A percentile compares a stretch with the other conserved stretches of the same genome.
These are phyloP conservation scores for Ceratocystiopsis minuta DNA, from an alignment of 2,329 filamentous ascomycete species.

Conservation along the genomic window DNA sequence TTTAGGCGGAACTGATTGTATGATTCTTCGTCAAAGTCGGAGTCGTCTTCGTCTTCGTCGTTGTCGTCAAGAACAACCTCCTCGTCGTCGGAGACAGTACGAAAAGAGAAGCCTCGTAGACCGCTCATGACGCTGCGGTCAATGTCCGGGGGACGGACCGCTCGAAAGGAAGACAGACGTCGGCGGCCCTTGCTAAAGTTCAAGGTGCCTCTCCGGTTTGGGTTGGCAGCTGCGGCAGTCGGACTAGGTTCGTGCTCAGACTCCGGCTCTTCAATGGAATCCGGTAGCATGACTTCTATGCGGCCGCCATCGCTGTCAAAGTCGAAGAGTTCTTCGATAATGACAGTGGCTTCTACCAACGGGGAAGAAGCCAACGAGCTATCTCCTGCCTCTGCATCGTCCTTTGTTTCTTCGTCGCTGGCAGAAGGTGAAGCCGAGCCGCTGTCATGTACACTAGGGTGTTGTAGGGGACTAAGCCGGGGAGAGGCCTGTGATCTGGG, in stretches of 20 bases:
- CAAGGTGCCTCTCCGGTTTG: conserved; percentile 17
- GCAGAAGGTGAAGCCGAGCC: too few species aligned
- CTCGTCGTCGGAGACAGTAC: conserved; percentile 20
- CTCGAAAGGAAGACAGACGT: not conserved
- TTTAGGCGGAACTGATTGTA: conserved; percentile 18
- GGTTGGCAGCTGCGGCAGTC: not conserved
- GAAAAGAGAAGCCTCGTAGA: conserved; percentile 25
- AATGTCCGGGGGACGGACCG: conserved; percentile 14
- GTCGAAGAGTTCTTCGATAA: conserved; percentile 23
- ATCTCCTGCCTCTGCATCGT: too few species aligned
- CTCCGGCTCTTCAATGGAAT: conserved; percentile 26
- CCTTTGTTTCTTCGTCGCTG: too few species aligned
- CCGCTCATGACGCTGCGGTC: conserved; percentile 26
- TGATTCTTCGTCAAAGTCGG: conserved; percentile 21
- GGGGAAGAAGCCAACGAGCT: too few species aligned
- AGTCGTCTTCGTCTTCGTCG: conserved; percentile 15
- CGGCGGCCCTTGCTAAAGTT: conserved; percentile 1
- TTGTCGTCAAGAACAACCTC: conserved; percentile 6
- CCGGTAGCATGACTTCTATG: conserved; percentile 24
- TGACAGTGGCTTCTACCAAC: too few species aligned
- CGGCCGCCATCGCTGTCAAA: conserved; percentile 27
- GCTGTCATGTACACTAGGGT: too few species aligned
- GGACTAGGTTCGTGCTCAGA: conserved; percentile 3
- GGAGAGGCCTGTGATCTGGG: too few species aligned
- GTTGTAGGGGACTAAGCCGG: too few species aligned